Base-by-base conservation (phyloP, 1,139 yeast species). In the Pneumocystis oryctolagi region DNA sequence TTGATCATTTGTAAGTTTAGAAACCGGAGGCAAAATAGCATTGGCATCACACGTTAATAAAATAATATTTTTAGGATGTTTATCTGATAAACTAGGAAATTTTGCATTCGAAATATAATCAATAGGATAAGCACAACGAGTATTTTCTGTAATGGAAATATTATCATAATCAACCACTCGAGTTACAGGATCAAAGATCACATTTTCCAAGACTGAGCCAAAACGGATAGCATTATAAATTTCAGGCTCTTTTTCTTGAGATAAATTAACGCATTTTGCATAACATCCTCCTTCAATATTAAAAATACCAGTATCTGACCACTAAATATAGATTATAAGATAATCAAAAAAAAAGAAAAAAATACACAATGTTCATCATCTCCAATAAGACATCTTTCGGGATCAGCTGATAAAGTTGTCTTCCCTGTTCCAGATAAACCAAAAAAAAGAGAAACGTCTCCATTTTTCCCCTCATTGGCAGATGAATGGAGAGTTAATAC, bases 241-340 rank as follows among this genome's bases (percentile, higher is more conserved):
- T 78, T 92, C 98, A 64, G 98, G 98, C 79, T 92, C 98, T 60
- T 87, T 90, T 78, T 89, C 97, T 68, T 80, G 85, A 64, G 90
- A 80, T 70, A 92, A 81, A 73, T 89, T 96, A 70, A 92, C 80
- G 79, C 97, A 90, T 79, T 92, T 92, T 73, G 97, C 97, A 80
- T 92, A 92, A 80, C 98, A 92, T 69, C 98, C 98, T 78, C 98
- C 98, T 80, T 92, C 98, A 73, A 92, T 90, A 83, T 92, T 92
- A 84, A 92, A 92, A 67, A 92, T 97, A 79, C 98, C 98, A 70
- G 87, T 80, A 77, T 92, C 96, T 42, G 97, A 87, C 98, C 98
- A 92, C 55, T 47, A 47, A n/a, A 47, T 9, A 9, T 47, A 47
- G 20, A 12, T 47, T 47, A 47, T 47, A 25, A 42, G 12, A 47